These are phyloP conservation scores for Macroventuria anomochaeta DNA, from an alignment of 2,329 filamentous ascomycete species.

Conservation along the genomic window DNA sequence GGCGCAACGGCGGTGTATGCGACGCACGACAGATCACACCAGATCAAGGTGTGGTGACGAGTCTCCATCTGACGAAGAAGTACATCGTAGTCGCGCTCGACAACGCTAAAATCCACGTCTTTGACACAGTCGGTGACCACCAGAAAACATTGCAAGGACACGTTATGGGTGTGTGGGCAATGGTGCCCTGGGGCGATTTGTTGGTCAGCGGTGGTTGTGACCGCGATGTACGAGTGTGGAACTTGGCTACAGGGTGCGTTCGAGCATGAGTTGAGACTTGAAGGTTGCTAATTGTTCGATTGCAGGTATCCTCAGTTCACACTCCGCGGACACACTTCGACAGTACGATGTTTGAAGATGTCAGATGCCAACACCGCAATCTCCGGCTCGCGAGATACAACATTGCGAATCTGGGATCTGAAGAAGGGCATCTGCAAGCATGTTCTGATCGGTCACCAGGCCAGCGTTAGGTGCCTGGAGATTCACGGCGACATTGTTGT, in stretches of 20 bases:
- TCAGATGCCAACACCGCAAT: constrained; percentile 92
- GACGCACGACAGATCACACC: constrained; percentile 89
- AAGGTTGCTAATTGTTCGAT: constrained; percentile 15
- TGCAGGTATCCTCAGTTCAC: constrained; percentile 56
- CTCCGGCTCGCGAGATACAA: constrained; percentile 94
- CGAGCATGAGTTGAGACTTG: neutral
- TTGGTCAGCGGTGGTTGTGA: constrained; percentile 97
- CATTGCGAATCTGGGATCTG: constrained; percentile 93
- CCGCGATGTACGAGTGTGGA: constrained; percentile 95
- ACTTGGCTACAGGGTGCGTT: constrained; percentile 85
- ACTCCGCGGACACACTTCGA: constrained; percentile 92
- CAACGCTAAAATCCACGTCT: constrained; percentile 98
- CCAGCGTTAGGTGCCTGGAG: constrained; percentile 91
- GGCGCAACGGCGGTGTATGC: constrained; percentile 88
- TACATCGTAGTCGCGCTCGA: constrained; percentile 98
- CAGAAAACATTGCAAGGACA: constrained; percentile 91
- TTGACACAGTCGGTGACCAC: constrained; percentile 87
- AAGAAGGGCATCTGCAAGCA: constrained; percentile 86
- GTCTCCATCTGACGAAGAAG: constrained; percentile 88
- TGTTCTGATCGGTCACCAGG: constrained; percentile 91
- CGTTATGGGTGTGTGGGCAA: constrained; percentile 99
- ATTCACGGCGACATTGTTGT: constrained; percentile 97
- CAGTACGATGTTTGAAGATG: constrained; percentile 97
- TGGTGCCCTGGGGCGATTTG: constrained; percentile 97
- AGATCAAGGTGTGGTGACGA: constrained; percentile 96